Evolutionary conservation across 176 grass and related monocot species (phyloP).

Genomic region (Microstegium vimineum): DNA sequence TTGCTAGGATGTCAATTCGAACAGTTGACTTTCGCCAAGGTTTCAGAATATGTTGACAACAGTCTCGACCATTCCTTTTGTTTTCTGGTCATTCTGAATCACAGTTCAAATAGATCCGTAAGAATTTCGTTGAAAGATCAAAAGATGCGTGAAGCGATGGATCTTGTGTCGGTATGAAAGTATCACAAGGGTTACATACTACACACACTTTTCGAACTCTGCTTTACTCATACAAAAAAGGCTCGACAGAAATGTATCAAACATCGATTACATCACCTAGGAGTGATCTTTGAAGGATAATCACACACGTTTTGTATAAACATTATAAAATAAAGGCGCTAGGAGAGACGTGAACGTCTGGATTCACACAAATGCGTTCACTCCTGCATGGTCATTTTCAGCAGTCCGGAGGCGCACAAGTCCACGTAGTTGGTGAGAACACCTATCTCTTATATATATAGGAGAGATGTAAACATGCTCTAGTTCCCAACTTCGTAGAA

Average conservation of each 20-base stretch:
- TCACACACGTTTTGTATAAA: background rate
- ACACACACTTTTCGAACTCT: background rate
- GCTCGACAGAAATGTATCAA: background rate
- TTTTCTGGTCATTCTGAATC: background rate
- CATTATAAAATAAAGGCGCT: background rate
- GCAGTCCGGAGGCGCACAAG: background rate
- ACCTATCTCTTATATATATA: background rate
- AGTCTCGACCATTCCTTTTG: too few species aligned
- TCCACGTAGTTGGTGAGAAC: conserved; percentile 19
- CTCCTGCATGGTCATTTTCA: background rate
- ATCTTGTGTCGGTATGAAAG: background rate
- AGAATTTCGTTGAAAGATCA: background rate
- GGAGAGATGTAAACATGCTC: background rate
- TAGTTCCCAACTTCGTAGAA: background rate
- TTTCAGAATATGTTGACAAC: too few species aligned
- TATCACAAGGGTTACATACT: background rate
- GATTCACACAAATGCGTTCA: conserved; percentile 2
- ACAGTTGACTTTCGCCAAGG: background rate
- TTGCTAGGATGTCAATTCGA: background rate
- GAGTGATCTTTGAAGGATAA: background rate
- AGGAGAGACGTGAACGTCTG: conserved; percentile 30
- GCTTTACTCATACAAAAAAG: background rate
- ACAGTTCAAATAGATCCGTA: background rate
- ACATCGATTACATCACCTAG: background rate
- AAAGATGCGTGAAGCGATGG: background rate